These are phyloP conservation scores for Leishmania mexicana DNA, from an alignment of 208 protist species.

Conservation along the genomic window DNA sequence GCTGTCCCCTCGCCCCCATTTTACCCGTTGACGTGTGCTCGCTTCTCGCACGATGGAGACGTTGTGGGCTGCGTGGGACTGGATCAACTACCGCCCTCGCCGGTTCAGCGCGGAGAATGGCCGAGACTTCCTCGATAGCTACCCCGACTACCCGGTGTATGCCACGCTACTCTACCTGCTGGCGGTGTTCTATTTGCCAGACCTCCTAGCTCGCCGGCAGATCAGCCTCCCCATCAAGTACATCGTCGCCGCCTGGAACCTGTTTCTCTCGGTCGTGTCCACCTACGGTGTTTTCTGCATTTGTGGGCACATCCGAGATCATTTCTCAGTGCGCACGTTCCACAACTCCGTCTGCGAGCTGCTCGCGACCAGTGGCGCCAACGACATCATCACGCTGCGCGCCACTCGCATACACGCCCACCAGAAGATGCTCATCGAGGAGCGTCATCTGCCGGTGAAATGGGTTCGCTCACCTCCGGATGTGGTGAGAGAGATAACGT, in stretches of 20 bases:
- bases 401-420: conserved; percentile 8
- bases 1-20: neutral
- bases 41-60: conserved; percentile 3
- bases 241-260: conserved; percentile 75
- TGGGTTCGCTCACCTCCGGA: conserved; percentile 9
- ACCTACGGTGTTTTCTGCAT: conserved; percentile 57
- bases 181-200: conserved; percentile 33
- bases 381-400: conserved; percentile 17
- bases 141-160: conserved; percentile 42
- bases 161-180: conserved; percentile 21
- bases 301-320: conserved; percentile 25
- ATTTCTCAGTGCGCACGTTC: conserved; percentile 16
- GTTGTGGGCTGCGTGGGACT: conserved; percentile 7
- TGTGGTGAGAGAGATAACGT: conserved; percentile 4
- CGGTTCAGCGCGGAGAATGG: conserved; percentile 32
- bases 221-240: conserved; percentile 43
- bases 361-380: conserved; percentile 3
- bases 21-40: neutral
- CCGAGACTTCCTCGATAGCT: conserved; percentile 18
- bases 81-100: neutral
- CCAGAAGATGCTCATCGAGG: conserved; percentile 39
- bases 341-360: conserved; percentile 22
- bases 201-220: conserved; percentile 16
- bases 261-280: conserved; percentile 76
- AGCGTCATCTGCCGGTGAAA: conserved; percentile 35